Evolutionary conservation across 1,139 yeast genomes (phyloP).

Genomic region (Taiozyma sp.): DNA sequence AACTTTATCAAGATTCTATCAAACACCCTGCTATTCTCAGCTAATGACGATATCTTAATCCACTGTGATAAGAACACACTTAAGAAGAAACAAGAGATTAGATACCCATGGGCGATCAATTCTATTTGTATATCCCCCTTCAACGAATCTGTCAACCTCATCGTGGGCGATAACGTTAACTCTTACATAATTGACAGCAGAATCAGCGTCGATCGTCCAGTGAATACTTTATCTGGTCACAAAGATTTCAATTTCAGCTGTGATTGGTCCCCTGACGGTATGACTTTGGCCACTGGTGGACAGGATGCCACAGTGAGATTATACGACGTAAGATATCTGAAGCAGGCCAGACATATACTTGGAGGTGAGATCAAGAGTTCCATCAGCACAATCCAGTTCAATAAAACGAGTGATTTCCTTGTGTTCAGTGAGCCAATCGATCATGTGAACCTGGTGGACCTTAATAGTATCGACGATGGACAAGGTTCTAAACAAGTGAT

Average conservation of each 20-base stretch:
- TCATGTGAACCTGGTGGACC: constrained; percentile 47
- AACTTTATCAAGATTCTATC: constrained; percentile 42
- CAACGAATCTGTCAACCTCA: constrained; percentile 34
- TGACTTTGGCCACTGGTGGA: constrained; percentile 49
- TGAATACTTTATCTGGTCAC: constrained; percentile 38
- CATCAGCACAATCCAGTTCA: constrained; percentile 50
- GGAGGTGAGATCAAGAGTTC: constrained; percentile 33
- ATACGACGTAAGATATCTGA: constrained; percentile 27
- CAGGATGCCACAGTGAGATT: constrained; percentile 56
- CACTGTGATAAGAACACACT: constrained; percentile 33
- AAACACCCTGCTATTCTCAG: constrained; percentile 34
- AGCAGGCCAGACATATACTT: constrained; percentile 38
- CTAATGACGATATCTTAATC: constrained; percentile 45
- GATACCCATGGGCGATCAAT: constrained; percentile 47
- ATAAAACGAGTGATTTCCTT: constrained; percentile 39
- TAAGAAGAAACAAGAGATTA: constrained; percentile 12
- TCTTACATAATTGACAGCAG: constrained; percentile 44
- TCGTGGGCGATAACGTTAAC: constrained; percentile 48
- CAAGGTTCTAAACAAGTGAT: constrained; percentile 38
- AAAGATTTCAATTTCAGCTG: constrained; percentile 56
- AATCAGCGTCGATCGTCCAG: constrained; percentile 14
- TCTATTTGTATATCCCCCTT: constrained; percentile 40
- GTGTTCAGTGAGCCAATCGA: constrained; percentile 61
- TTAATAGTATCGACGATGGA: constrained; percentile 27
- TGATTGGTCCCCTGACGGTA: constrained; percentile 48